A percentile compares a stretch with the other conserved stretches of the same genome.
These are phyloP conservation scores for Streptanthus diversifolius DNA, from an alignment of 345 rosid genomes.

Conservation along the genomic window DNA sequence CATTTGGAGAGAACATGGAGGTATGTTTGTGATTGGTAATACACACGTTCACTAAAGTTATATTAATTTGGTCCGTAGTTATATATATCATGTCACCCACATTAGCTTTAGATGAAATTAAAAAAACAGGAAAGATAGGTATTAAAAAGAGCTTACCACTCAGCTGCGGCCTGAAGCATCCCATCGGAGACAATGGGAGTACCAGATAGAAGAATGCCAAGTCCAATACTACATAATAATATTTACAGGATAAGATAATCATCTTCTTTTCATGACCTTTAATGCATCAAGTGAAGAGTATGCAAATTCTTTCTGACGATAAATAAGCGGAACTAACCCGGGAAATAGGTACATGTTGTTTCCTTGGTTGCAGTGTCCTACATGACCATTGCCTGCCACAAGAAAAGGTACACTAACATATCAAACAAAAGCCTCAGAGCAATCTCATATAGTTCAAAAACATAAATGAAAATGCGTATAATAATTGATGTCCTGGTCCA, in stretches of 20 bases:
- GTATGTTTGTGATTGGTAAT: not conserved
- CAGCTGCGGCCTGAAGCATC: constrained; percentile 99
- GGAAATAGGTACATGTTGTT: constrained; percentile 99
- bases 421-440: constrained; percentile 16
- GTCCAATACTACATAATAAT: constrained; percentile 69
- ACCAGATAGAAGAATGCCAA: constrained; percentile 94
- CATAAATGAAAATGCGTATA: not conserved
- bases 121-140: not conserved
- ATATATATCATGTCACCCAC: not conserved
- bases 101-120: not conserved
- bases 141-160: constrained; percentile 52
- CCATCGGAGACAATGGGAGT: constrained; percentile 82
- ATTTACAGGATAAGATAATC: not conserved
- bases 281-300: not conserved
- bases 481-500: not conserved
- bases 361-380: constrained; percentile 96
- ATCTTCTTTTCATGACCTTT: not conserved
- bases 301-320: not conserved
- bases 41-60: not conserved
- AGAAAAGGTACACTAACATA: constrained; percentile 9
- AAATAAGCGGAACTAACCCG: constrained; percentile 55
- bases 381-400: constrained; percentile 61
- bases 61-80: not conserved
- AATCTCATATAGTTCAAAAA: too few species aligned
- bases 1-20: not conserved